Conservation (phyloP, 305 asterid genomes). For the Fraxinus nigra region DNA sequence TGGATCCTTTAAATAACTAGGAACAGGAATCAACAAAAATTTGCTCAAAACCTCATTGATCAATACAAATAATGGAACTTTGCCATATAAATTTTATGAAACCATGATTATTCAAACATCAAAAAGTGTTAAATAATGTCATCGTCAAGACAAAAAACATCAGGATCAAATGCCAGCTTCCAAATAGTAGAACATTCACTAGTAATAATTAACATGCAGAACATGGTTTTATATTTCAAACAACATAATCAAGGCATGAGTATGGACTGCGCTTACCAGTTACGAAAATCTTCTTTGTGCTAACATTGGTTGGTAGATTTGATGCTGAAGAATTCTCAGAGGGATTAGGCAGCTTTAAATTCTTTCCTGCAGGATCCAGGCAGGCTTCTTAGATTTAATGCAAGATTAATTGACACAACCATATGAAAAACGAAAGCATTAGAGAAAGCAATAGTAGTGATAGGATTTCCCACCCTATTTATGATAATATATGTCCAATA, state of each 20-base stretch:
- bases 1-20: background rate
- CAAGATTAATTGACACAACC: background rate
- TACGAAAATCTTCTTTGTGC: conserved; percentile 81
- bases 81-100: background rate
- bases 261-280: conserved; percentile 54
- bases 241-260: background rate
- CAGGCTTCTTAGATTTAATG: background rate
- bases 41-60: background rate
- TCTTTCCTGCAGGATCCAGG: conserved; percentile 41
- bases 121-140: conserved; percentile 1
- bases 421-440: background rate
- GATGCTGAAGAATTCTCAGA: conserved; percentile 39
- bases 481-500: background rate
- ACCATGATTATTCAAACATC: background rate
- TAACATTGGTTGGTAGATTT: conserved; percentile 40
- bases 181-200: conserved; percentile 1
- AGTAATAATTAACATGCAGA: background rate
- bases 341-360: conserved; percentile 20
- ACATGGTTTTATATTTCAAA: background rate
- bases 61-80: background rate
- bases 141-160: background rate
- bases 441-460: background rate
- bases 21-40: background rate
- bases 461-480: background rate
- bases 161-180: background rate